Evolutionary conservation across 768 basidiomycete species (phyloP).

Genomic region (Gloeopeniophorella convolvens): DNA sequence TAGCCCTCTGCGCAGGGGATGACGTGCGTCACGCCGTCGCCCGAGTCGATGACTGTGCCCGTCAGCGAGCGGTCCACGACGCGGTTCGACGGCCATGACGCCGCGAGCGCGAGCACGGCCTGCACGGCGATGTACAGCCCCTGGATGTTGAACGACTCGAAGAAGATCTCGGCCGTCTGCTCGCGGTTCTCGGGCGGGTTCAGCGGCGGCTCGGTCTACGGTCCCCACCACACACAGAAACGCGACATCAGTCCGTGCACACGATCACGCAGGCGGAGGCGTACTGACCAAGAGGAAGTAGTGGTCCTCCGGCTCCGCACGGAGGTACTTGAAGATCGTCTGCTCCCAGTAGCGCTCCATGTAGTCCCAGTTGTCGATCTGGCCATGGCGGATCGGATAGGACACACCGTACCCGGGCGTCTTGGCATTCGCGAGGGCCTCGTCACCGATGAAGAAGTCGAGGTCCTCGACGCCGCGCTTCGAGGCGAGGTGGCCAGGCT

Average conservation of each 20-base stretch:
- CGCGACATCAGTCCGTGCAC: neutral
- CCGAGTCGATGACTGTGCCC: conserved; percentile 97
- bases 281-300: conserved; percentile 87
- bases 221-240: neutral
- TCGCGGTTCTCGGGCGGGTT: conserved; percentile 98
- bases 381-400: conserved; percentile 95
- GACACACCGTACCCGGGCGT: conserved; percentile 90
- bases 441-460: conserved; percentile 99
- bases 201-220: conserved; percentile 95
- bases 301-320: conserved; percentile 98
- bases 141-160: conserved; percentile 99
- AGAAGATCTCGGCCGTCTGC: conserved; percentile 99
- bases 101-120: conserved; percentile 95
- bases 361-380: conserved; percentile 98
- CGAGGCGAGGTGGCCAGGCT: conserved; percentile 88
- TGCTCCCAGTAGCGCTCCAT: conserved; percentile 99
- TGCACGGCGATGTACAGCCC: conserved; percentile 98
- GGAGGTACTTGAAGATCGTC: conserved; percentile 98
- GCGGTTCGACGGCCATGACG: conserved; percentile 91
- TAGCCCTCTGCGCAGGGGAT: conserved; percentile 96
- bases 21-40: conserved; percentile 98
- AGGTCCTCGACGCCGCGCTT: conserved; percentile 98
- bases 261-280: neutral
- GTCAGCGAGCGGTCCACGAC: conserved; percentile 88
- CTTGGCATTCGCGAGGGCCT: conserved; percentile 92